Evolutionary conservation across 2,329 filamentous ascomycete genomes (phyloP), one percentile per base, ranked within the genome.

Genomic region (Stemphylium beticola): DNA sequence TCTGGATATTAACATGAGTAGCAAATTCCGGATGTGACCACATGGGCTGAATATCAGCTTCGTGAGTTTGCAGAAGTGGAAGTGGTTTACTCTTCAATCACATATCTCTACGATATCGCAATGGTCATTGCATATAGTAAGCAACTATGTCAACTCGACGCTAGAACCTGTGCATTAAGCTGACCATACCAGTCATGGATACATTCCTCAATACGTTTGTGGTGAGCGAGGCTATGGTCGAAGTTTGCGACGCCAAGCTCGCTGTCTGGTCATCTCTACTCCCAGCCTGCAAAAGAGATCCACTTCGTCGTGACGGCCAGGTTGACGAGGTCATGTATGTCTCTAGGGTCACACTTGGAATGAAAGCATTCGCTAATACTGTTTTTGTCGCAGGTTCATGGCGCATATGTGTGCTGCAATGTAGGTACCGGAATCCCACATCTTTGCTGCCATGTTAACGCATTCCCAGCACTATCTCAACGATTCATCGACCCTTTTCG

Each of bases 211-310:
- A 62, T 11, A 62, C 55, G 1, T 57, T 66, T 12, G 55, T 47
- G 2, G 65, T 74, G 38, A 62, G 58, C 5, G 65, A 69, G 17
- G 61, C 64, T 10, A 72, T 96, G 87, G 88, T 84, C 83, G 57
- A 84, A 89, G 53, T 86, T 90, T 81, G 87, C 11, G 84, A 87
- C 62, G 80, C 83, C 31, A 82, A 85, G 36, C 78, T 89, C 49
- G 82, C 82, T 10, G 90, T 90, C 67, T 96, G 91, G 90, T 83
- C 86, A 48, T 84, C 92, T 43, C 87, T 93, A 62, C 79, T 96
- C 1, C 92, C 93, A 0, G 79, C 83, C 10, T 81, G 82, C 18
- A 96, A 96, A 76, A 82, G 81, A 53, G 85, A 91, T 57, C 81
- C 90, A 14, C 76, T 95, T 53, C 83, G 85, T 51, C 83, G 83